Evolutionary conservation across 2,329 filamentous ascomycete species (phyloP), one percentile per base, ranked within the genome.

Genomic region (Pseudogymnoascus sp.): DNA sequence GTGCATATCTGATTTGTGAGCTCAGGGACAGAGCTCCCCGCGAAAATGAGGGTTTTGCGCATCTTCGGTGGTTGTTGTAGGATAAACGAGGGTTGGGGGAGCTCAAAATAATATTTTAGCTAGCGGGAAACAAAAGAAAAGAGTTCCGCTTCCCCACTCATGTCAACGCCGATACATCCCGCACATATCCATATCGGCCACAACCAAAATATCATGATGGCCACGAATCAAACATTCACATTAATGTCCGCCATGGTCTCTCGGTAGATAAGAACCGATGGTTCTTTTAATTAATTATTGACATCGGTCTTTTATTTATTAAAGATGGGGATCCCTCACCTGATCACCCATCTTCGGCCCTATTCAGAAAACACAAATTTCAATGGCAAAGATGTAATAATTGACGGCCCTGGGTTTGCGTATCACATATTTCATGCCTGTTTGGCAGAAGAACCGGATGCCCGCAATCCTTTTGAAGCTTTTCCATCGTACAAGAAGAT

Each of bases 371-470:
- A 73, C 15, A 71, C 71, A 6, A 66, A 70, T 9, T 72, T 88
- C 2, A 66, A 71, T 38, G 71, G 73, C 25, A 69, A 77, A 38
- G 68, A 68, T 5, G 73, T 81, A 18, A 78, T 83, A 47, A 83
- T 96, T 61, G 91, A 96, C 70, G 91, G 91, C 0, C 91, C 91
- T 4, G 86, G 85, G 2, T 75, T 96, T 25, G 89, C 90, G 1
- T 88, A 93, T 71, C 82, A 90, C 71, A 77, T 92, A 39, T 84
- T 88, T 63, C 76, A 84, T 58, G 73, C 83, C 15, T 80, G 85
- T 61, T 75, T 83, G 43, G 71, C 68, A 3, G 71, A 73, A 61
- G 72, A 71, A 62, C 67, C 71, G 28, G 62, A 63, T 15, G 68
- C 72, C 18, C 73, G 72, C 38, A 80, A 79, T 68, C 77, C 78